Evolutionary conservation across 495 filamentous ascomycete genomes (phyloP), one percentile per base, ranked within the genome.

Genomic region (Jackrogersella multiformis): DNA sequence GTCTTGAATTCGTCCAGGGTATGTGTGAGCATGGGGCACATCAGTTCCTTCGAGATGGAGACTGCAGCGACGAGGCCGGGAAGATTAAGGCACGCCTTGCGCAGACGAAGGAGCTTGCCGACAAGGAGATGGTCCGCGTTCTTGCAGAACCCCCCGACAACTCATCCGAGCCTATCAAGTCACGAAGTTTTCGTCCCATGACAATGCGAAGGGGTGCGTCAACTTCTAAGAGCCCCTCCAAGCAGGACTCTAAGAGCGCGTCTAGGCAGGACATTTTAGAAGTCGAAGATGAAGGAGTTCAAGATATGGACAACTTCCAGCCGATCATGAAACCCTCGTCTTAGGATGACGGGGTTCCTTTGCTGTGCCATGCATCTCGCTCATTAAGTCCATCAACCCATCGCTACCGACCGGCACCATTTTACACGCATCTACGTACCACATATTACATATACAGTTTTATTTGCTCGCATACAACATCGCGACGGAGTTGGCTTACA

Each of bases 1-100:
- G 87, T 1, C 80, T 97, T 49, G 92, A 97, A 70, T 84, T 85
- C 53, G 90, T 90, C 10, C 91, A 96, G 72, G 84, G 82, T 45
- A 84, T 92, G 70, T 96, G 91, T 75, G 93, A 96, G 77, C 86
- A 87, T 53, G 93, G 87, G 12, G 93, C 93, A 1, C 93, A 94
- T 74, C 91, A 95, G 73, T 92, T 96, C 58, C 82, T 97, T 10
- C 86, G 93, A 18, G 87, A 91, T 54, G 93, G 93, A 18, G 88
- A 94, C 61, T 97, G 93, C 76, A 81, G 78, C 15, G 82, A 85
- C 18, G 91, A 96, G 77, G 83, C 96, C 13, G 79, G 83, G 10
- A 87, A 86, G 24, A 90, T 93, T 41, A 86, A 89, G 71, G 78
- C 80, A 53, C 78, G 81, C 1, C 77, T 89, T 21, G 70, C 60